Evolutionary conservation across 1,139 yeast species (phyloP).

Genomic region (Zygoascus meyerae): DNA sequence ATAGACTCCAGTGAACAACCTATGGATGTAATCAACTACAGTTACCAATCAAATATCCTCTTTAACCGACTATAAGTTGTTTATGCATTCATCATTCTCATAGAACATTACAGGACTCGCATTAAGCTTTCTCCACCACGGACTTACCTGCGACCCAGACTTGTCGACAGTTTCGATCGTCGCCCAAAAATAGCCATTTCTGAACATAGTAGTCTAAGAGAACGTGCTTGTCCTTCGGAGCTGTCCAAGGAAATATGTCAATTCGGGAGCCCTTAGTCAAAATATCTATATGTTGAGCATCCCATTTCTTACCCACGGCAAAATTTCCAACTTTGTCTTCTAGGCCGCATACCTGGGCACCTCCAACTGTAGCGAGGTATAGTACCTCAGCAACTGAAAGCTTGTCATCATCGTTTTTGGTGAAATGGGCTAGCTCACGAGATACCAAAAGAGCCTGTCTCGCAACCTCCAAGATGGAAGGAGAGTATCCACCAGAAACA

Average conservation of each 20-base stretch:
- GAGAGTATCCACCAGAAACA: constrained; percentile 85
- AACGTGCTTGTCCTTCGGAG: constrained; percentile 20
- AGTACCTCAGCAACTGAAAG: constrained; percentile 66
- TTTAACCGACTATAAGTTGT: neutral
- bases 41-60: neutral
- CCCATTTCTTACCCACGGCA: constrained; percentile 71
- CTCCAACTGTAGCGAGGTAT: constrained; percentile 82
- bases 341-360: constrained; percentile 71
- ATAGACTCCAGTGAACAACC: too few species aligned
- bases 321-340: constrained; percentile 61
- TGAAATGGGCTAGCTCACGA: constrained; percentile 70
- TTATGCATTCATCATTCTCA: neutral
- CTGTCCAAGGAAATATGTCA: constrained; percentile 73
- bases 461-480: constrained; percentile 69
- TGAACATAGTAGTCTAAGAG: constrained; percentile 46
- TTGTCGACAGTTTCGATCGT: constrained; percentile 73
- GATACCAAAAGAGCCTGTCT: constrained; percentile 79
- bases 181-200: constrained; percentile 94
- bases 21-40: neutral
- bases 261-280: constrained; percentile 47
- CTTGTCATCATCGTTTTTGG: constrained; percentile 42
- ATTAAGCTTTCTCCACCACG: constrained; percentile 34
- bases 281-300: constrained; percentile 72
- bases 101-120: too few species aligned
- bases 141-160: constrained; percentile 81